phyloP scores from a whole-genome alignment of 345 rosid species.

The Sisymbrium irio region DNA sequence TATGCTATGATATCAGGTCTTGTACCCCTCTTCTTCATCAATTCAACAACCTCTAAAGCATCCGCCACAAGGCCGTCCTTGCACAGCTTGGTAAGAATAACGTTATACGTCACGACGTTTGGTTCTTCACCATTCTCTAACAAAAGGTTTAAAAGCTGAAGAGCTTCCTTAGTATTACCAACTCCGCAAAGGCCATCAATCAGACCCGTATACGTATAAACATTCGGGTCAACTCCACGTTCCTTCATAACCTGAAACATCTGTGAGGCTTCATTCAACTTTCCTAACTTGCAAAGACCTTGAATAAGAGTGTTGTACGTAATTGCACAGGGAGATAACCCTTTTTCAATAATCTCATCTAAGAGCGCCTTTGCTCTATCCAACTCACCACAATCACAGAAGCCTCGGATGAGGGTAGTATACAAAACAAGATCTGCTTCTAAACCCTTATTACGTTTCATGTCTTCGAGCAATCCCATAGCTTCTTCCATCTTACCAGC shows the following conservation, averaged over 20 bases:
- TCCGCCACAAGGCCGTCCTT: slow-evolving; percentile 49
- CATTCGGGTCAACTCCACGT: slow-evolving; percentile 49
- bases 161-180: slow-evolving; percentile 47
- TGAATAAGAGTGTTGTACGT: slow-evolving; percentile 41
- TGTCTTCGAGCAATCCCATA: slow-evolving; percentile 37
- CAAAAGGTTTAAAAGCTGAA: slow-evolving; percentile 52
- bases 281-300: slow-evolving; percentile 47
- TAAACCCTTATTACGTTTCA: slow-evolving; percentile 46
- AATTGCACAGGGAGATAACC: slow-evolving; percentile 43
- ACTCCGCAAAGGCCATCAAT: slow-evolving; percentile 57
- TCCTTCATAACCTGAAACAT: slow-evolving; percentile 45
- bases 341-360: slow-evolving; percentile 46
- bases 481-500: slow-evolving; percentile 53
- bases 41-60: slow-evolving; percentile 50
- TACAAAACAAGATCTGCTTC: slow-evolving; percentile 47
- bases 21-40: slow-evolving; percentile 54
- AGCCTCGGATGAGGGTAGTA: slow-evolving; percentile 30
- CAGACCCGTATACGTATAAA: slow-evolving; percentile 43
- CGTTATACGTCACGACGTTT: slow-evolving; percentile 48
- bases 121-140: slow-evolving; percentile 48
- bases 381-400: slow-evolving; percentile 35
- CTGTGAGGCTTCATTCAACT: slow-evolving; percentile 45
- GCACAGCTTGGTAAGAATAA: slow-evolving; percentile 55
- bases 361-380: slow-evolving; percentile 44
- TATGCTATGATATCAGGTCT: slow-evolving; percentile 53